Evolutionary conservation across 371 early-diverging fungal genomes (phyloP).

Genomic region (Mucor sp.): DNA sequence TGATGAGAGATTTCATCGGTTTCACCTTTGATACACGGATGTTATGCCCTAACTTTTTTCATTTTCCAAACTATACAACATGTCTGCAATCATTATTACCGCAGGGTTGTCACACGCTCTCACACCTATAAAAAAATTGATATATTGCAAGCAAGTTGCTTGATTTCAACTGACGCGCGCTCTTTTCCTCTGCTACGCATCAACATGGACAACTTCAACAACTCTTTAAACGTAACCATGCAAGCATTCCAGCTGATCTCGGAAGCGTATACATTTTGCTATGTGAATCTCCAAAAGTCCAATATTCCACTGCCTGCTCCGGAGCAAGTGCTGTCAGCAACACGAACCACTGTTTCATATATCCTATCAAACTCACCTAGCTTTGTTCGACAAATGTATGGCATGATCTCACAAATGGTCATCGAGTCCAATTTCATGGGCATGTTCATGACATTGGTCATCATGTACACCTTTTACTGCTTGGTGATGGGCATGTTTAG

Average conservation of each 20-base stretch:
- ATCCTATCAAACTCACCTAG: constrained; percentile 17
- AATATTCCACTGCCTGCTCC: constrained; percentile 21
- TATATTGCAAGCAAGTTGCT: not conserved
- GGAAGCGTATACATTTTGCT: constrained; percentile 8
- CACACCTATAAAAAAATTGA: not conserved
- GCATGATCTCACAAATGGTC: not conserved
- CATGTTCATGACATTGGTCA: constrained; percentile 9
- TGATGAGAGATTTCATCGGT: not conserved
- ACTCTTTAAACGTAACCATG: constrained; percentile 15
- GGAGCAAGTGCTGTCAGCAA: constrained; percentile 8
- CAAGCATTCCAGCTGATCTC: constrained; percentile 12
- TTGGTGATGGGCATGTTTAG: constrained; percentile 19
- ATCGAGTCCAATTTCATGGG: constrained; percentile 10
- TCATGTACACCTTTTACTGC: constrained; percentile 14
- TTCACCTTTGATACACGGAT: not conserved
- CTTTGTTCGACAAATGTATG: constrained; percentile 10
- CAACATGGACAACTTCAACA: constrained; percentile 12
- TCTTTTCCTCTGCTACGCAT: not conserved
- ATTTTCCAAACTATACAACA: not conserved
- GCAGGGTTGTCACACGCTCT: not conserved
- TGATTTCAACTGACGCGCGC: not conserved
- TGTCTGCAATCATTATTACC: not conserved
- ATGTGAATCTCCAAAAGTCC: constrained; percentile 17
- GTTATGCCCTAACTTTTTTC: not conserved
- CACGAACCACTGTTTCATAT: not conserved